Evolutionary conservation across 768 basidiomycete species (phyloP), one percentile per base, ranked within the genome.

Genomic region (Podaxis pistillaris): DNA sequence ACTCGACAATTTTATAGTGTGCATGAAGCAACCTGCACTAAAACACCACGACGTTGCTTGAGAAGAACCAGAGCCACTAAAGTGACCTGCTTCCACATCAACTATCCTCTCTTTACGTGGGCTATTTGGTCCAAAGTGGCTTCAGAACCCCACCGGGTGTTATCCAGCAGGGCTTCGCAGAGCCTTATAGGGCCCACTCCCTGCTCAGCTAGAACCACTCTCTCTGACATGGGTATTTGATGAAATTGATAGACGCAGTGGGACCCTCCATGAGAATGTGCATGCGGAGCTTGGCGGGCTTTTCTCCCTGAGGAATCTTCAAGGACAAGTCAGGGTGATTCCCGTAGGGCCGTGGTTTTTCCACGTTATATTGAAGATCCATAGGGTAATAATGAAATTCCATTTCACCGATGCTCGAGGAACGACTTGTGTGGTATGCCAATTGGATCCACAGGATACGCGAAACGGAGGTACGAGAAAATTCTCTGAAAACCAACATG

Each of bases 161-260:
- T 68, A 61, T 69, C 58, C 60, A 51, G 36, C 58, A 41, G 56
- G 53, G 63, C 55, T 66, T 67, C 65, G 66, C 68, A 66, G 63
- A 63, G 60, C 58, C 62, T 62, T 15, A 62, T 63, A 59, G 62
- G 44, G 58, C 53, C 40, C 53, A 55, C 53, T 44, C 61, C 60
- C 52, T 66, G 7, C 56, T 68, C 68, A 67, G 61, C 64, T 59
- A 58, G 53, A 62, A 62, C 61, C 61, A 36, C 46, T 26, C 24
- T 46, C 46, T 64, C 63, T 72, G 72, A 69, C 71, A 72, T 73
- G 72, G 56, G 71, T 70, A 69, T 70, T 69, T 72, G 71, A 70
- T 72, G 67, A 46, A 51, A 60, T 60, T 54, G 60, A 62, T 55
- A 54, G 62, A 53, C 60, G 56, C 54, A 38, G 38, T 59, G 49